These are phyloP conservation scores for Onygenales sp. DNA, from an alignment of 2,329 filamentous ascomycete genomes.

Conservation along the genomic window DNA sequence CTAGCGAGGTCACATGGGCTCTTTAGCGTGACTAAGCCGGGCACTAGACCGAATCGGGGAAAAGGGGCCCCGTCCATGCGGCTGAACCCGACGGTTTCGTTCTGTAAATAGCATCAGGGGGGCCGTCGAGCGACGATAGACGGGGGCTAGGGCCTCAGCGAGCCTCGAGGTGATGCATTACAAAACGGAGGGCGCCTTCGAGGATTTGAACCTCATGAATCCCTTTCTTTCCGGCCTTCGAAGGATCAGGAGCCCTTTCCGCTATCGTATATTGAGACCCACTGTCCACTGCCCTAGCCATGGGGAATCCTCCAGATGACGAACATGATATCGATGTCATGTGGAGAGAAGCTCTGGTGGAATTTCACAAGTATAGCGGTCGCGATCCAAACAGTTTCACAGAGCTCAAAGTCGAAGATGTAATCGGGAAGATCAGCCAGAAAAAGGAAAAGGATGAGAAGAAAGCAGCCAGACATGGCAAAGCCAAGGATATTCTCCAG, in stretches of 20 bases:
- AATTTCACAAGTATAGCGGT: slow-evolving; percentile 11
- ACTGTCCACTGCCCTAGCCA: neutral
- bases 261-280: no score
- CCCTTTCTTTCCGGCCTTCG: neutral
- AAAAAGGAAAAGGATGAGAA: slow-evolving; percentile 17
- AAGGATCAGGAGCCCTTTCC: neutral
- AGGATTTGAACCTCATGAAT: neutral
- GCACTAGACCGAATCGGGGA: no score
- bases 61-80: no score
- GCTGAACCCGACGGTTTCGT: no score
- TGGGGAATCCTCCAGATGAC: slow-evolving; percentile 4
- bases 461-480: slow-evolving; percentile 14
- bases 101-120: neutral
- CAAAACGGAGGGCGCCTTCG: neutral
- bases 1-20: neutral
- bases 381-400: slow-evolving; percentile 12
- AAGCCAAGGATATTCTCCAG: slow-evolving; percentile 15
- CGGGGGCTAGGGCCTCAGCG: neutral
- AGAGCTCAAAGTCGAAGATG: slow-evolving; percentile 14
- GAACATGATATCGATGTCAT: slow-evolving; percentile 10
- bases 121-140: neutral
- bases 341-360: slow-evolving; percentile 10
- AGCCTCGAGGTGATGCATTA: neutral
- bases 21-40: no score
- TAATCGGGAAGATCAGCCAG: slow-evolving; percentile 14